Base-by-base conservation (phyloP, 2,329 filamentous ascomycete genomes). In the Teratosphaeria zuluensis region DNA sequence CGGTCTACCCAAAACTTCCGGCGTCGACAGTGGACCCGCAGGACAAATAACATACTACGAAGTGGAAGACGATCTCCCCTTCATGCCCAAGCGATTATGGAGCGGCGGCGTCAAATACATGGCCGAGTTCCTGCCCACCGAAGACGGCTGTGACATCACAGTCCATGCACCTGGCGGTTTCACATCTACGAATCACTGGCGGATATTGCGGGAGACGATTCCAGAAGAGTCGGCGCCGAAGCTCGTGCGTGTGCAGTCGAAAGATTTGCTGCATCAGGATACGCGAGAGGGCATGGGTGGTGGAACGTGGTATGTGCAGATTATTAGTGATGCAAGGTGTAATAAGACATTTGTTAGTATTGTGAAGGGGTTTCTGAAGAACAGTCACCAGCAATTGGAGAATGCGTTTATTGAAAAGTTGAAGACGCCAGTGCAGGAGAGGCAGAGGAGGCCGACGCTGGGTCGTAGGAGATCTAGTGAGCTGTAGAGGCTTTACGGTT, bases 31-130 rank as follows among this genome's bases (percentile, higher is more conserved):
- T n/a, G 55, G 60, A 12, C 33, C 58, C 2, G 7, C 53, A 31
- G 54, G 33, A 33, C 28, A 61, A 21, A 60, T 64, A 21, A 59
- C 62, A 38, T 66, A 66, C 60, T 72, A 65, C 59, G 69, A 71
- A 53, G 69, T 71, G 21, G 68, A 70, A 61, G 70, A 72, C 62
- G 68, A 70, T n/a, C 66, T 72, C 0, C 66, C 68, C 2, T 72
- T 72, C 64, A 69, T 72, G 19, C 70, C 70, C 3, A 70, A 68
- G 58, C 61, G 61, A 21, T 63, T 72, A 1, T 72, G 70, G 70
- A 59, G 55, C 31, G 70, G 70, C 35, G 65, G 69, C 16, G 70
- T 71, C 9, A 64, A 58, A 51, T 72, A 72, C 61, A 64, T 59
- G 1, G 69, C 69, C 19, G 65, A 70, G 52, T 72, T 68, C 59